Base-by-base conservation (phyloP, 352 stramenopile species). In the Phytopythium oedochilum region DNA sequence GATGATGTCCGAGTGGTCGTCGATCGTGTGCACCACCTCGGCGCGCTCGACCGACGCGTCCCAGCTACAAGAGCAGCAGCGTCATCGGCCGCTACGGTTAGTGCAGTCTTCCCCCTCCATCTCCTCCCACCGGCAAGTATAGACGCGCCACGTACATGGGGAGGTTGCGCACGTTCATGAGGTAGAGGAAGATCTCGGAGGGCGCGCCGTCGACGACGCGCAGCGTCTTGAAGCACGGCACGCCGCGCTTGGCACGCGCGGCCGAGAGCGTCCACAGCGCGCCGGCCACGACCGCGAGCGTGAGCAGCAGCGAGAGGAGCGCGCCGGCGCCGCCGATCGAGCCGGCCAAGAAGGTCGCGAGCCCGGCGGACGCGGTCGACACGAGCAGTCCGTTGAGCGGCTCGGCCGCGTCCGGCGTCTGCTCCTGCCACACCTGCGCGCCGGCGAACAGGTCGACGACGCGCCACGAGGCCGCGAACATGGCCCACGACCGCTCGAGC, bases 1-100 rank as follows among this genome's bases (percentile, higher is more conserved):
- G 47, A 89, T 73, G 55, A 91, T 89, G 67, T 91, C 81, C 44
- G 81, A 81, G 59, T 91, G 81, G 50, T 87, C 73, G 36, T 91
- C 81, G 43, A 91, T 88, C 0, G 78, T 88, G 60, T 91, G 78
- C 53, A 91, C 76, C 5, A 89, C 77, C 39, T 81, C 63, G 0
- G 74, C 75, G 51, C 57, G 63, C 50, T 89, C 81, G 1, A 89
- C 68, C 2, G 78, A 84, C 10, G 75, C 73, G 54, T 89, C 81
- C 81, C 81, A 91, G 8, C 72, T 82, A 32, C 23, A n/a, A n/a
- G 40, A n/a, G 1, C 10, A 53, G 1, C 6, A 23, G 4, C 20
- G 22, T 6, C 23, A 42, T 17, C 14, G 53, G 15, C 3, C n/a
- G n/a, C n/a, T n/a, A n/a, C n/a, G n/a, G n/a, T n/a, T n/a, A n/a